Percentiles rank a stretch among this genome's conserved stretches.
phyloP scores from a whole-genome alignment of 2,329 filamentous ascomycete genomes.

The Xylaria polymorpha region DNA sequence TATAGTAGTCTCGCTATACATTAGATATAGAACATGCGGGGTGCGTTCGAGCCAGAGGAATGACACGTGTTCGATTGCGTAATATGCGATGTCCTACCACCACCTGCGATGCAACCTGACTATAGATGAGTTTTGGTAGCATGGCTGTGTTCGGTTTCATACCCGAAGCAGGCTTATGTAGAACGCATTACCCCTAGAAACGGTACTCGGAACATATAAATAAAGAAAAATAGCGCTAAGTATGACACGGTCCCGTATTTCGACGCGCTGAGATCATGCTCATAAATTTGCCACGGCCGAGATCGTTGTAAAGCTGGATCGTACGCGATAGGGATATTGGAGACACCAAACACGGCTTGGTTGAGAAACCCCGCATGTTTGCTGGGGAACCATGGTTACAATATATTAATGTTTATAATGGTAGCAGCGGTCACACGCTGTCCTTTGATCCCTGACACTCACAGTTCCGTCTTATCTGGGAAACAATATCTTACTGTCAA shows the following conservation, averaged over 20 bases:
- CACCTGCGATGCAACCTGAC: background rate
- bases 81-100: conserved; percentile 2
- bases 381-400: background rate
- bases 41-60: background rate
- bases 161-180: background rate
- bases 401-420: conserved; percentile 16
- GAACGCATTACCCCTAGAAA: background rate
- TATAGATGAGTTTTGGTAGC: background rate
- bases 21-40: conserved; percentile 9
- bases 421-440: background rate
- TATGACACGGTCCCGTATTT: background rate
- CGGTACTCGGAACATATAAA: background rate
- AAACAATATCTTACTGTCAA: too few species aligned
- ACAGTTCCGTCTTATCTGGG: background rate
- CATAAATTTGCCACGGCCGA: background rate
- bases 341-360: background rate
- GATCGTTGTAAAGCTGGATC: background rate
- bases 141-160: background rate
- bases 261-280: background rate
- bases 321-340: background rate
- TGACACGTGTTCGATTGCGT: conserved; percentile 29
- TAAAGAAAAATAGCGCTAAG: background rate
- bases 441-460: background rate
- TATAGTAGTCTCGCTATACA: background rate
- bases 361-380: conserved; percentile 20